Evolutionary conservation across 805 yeast genomes (phyloP).

Genomic region (Metschnikowia corniflorae): DNA sequence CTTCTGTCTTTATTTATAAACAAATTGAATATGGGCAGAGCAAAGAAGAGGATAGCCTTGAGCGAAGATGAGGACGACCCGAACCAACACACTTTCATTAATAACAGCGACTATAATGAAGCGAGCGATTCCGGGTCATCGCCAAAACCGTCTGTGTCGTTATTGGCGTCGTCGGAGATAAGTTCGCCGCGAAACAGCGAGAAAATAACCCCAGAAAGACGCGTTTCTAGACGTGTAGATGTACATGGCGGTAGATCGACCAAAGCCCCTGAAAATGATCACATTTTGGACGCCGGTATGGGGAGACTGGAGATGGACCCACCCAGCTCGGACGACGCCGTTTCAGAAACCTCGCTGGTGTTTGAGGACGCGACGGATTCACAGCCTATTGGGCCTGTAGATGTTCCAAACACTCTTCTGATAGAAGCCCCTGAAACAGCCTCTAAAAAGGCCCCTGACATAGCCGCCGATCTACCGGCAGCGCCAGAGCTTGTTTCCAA

Average conservation of each 20-base stretch:
- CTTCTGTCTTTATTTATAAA: background rate
- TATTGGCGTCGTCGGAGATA: background rate
- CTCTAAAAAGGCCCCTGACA: background rate
- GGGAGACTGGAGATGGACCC: no score
- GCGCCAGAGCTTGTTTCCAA: background rate
- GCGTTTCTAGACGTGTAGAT: background rate
- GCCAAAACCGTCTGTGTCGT: background rate
- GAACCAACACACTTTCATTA: conserved; percentile 27
- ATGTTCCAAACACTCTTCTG: background rate
- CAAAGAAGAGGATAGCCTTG: conserved; percentile 12
- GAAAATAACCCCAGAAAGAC: background rate
- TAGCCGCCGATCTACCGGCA: background rate
- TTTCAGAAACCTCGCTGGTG: conserved; percentile 5
- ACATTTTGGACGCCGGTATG: no score
- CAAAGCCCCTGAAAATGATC: background rate
- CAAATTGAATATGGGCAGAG: conserved; percentile 4
- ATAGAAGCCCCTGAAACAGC: background rate
- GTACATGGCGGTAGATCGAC: background rate
- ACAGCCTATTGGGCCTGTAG: conserved; percentile 1
- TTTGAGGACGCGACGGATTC: conserved; percentile 10
- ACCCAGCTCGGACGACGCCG: background rate
- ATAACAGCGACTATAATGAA: conserved; percentile 35
- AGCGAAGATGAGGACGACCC: conserved; percentile 20
- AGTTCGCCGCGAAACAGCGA: background rate
- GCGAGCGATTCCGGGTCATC: background rate